Conservation (phyloP, 805 yeast genomes). For the Metschnikowia dekortorum region DNA sequence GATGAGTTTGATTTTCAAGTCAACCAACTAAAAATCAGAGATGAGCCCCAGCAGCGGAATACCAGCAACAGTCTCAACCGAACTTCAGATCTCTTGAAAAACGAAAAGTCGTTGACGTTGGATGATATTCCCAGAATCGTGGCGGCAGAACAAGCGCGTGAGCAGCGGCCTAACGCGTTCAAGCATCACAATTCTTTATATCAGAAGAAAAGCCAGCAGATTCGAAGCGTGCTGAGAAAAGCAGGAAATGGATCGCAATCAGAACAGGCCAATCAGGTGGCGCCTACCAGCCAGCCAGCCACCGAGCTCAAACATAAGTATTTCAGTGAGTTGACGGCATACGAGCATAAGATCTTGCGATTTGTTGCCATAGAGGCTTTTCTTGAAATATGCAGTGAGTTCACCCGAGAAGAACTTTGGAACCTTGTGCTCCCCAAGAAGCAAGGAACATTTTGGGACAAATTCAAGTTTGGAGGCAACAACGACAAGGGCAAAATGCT, state of each 20-base stretch:
- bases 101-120: slow-evolving; percentile 80
- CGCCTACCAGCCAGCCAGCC: not conserved
- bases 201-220: slow-evolving; percentile 27
- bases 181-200: slow-evolving; percentile 61
- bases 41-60: slow-evolving; percentile 35
- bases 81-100: slow-evolving; percentile 66
- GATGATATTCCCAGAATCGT: slow-evolving; percentile 97
- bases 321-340: slow-evolving; percentile 58
- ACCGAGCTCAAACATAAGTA: slow-evolving; percentile 30
- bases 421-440: slow-evolving; percentile 41
- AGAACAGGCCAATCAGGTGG: slow-evolving; percentile 9
- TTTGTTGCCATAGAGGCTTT: slow-evolving; percentile 56
- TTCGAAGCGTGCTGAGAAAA: slow-evolving; percentile 16
- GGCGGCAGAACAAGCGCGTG: slow-evolving; percentile 94
- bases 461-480: slow-evolving; percentile 37
- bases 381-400: slow-evolving; percentile 26
- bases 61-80: slow-evolving; percentile 44
- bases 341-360: slow-evolving; percentile 55
- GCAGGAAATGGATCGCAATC: slow-evolving; percentile 6
- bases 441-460: slow-evolving; percentile 49
- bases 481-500: slow-evolving; percentile 23
- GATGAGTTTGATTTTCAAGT: slow-evolving; percentile 24
- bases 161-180: slow-evolving; percentile 87
- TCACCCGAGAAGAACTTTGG: slow-evolving; percentile 33
- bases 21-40: slow-evolving; percentile 29